Conservation (phyloP, 2,329 filamentous ascomycete genomes). For the Diaporthe ilicicola region DNA sequence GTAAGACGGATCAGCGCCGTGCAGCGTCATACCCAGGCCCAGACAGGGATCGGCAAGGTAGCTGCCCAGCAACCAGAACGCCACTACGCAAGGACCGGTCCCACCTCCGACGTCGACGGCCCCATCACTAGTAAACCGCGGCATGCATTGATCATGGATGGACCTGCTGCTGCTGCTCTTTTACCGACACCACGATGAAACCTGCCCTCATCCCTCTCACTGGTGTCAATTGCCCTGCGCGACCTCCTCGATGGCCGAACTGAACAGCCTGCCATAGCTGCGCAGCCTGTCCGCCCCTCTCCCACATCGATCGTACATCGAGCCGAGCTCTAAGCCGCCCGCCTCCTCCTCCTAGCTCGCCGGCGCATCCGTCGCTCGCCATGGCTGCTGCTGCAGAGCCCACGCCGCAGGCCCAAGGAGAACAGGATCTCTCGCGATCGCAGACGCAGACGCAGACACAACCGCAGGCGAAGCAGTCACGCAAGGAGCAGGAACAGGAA, state of each 20-base stretch:
- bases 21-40: not conserved
- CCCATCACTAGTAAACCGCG: not conserved
- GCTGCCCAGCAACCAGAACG: not conserved
- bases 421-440: not conserved
- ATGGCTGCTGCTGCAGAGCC: constrained; percentile 6
- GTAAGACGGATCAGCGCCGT: not conserved
- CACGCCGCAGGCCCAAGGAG: not conserved
- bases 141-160: not conserved
- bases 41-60: not conserved
- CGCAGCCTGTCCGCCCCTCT: not conserved
- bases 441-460: not conserved
- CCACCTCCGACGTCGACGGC: constrained; percentile 9
- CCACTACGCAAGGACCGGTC: not conserved
- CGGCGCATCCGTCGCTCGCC: not conserved
- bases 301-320: not conserved
- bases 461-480: not conserved
- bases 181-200: not conserved
- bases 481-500: not conserved
- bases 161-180: not conserved
- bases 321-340: not conserved
- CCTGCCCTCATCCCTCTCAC: not conserved
- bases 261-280: not conserved
- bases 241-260: constrained; percentile 13
- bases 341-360: not conserved
- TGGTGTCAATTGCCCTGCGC: not conserved